Percentiles rank a stretch among this genome's conserved stretches.
These are phyloP conservation scores for Citrullus amarus DNA, from an alignment of 306 rosid species.

Conservation along the genomic window DNA sequence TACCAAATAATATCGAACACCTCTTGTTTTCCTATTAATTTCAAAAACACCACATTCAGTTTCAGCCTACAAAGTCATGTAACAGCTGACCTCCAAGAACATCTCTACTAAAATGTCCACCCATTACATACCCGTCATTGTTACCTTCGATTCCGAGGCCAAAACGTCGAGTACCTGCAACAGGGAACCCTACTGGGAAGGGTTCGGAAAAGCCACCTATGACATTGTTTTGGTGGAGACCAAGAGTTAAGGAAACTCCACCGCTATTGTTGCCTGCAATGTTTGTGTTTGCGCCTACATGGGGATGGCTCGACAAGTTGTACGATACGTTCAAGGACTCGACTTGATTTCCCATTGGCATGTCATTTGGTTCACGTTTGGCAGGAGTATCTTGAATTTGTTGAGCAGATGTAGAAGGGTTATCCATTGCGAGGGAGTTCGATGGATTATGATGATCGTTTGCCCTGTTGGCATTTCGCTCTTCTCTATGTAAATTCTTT, in stretches of 20 bases:
- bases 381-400: constrained; percentile 23
- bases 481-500: constrained; percentile 35
- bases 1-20: background rate
- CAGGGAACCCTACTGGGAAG: constrained; percentile 56
- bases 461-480: constrained; percentile 20
- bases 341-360: constrained; percentile 21
- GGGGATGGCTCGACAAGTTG: constrained; percentile 34
- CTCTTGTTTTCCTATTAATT: background rate
- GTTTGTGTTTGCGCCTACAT: constrained; percentile 34
- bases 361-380: constrained; percentile 20
- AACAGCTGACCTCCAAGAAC: constrained; percentile 54
- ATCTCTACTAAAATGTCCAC: constrained; percentile 65
- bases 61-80: constrained; percentile 69
- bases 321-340: constrained; percentile 30
- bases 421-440: constrained; percentile 29
- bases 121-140: constrained; percentile 35
- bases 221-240: constrained; percentile 75
- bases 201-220: constrained; percentile 60
- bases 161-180: constrained; percentile 26
- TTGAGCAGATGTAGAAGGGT: constrained; percentile 23
- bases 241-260: constrained; percentile 72
- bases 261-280: constrained; percentile 30
- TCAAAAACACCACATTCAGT: background rate
- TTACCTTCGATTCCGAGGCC: background rate
- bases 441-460: constrained; percentile 38